Evolutionary conservation across 2,329 filamentous ascomycete species (phyloP), one percentile per base, ranked within the genome.

Genomic region (Ophiognomonia clavigignenti-juglandacearum): DNA sequence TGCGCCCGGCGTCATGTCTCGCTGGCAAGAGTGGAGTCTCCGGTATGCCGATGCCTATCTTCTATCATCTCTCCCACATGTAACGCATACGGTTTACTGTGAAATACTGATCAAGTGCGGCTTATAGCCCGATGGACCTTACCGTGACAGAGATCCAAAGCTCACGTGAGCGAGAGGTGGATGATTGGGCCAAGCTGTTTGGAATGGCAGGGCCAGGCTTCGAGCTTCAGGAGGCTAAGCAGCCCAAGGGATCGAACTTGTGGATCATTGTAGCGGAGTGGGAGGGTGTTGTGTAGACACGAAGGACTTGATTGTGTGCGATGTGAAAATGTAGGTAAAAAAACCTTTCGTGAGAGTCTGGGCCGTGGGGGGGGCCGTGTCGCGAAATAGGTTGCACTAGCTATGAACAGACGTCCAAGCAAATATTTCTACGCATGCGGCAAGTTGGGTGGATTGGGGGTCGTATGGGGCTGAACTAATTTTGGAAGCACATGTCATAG

Each of bases 81-180:
- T n/a, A 41, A 20, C 4, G 16, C 19, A 36, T 19, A 14, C 34
- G 4, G 4, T 31, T 9, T n/a, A 20, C 6, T 14, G n/a, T 11
- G 20, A 26, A 26, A 20, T 43, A 16, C 36, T 32, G 16, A 22
- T 26, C 14, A 2, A 13, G 22, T 4, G 13, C 19, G 8, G 20
- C 13, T 1, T 23, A 6, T 29, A 50, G 49, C 18, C 45, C 39
- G 14, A 50, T 53, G 53, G 58, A 61, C 36, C 49, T 61, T 11
- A 53, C 47, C 5, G 57, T 60, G 55, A 51, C 49, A 2, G 51
- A 53, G 31, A 40, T 59, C 14, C 53, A 56, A 16, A 61, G 59
- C 22, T 51, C 57, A 1, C 44, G 51, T 20, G 58, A 61, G 35
- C 51, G 57, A 14, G 55, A 58, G 19, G 34, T 55, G 16, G 47